These are phyloP conservation scores for Entomortierella lignicola DNA, from an alignment of 192 early-diverging fungal genomes.

Conservation along the genomic window DNA sequence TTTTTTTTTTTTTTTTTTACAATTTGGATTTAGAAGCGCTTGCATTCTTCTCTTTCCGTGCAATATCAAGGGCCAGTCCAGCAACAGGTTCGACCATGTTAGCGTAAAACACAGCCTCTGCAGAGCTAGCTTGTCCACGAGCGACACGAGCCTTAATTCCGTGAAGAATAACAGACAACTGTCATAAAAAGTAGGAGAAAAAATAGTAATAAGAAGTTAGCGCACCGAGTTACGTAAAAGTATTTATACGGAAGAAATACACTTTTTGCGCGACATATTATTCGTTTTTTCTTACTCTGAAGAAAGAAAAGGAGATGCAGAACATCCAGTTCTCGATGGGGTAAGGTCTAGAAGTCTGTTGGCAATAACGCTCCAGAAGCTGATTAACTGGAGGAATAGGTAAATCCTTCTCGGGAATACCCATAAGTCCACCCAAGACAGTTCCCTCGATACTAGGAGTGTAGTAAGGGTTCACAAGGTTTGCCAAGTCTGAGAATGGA, in stretches of 20 bases:
- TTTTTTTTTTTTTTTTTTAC: constrained; percentile 17
- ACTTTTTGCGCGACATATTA: neutral
- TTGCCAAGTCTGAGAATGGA: constrained; percentile 91
- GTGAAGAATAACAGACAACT: constrained; percentile 83
- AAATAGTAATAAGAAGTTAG: too few relatives aligned
- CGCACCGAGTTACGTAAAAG: too few relatives aligned
- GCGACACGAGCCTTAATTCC: constrained; percentile 92
- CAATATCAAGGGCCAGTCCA: constrained; percentile 69
- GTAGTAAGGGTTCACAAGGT: constrained; percentile 82
- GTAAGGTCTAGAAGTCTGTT: constrained; percentile 65
- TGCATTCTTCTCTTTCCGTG: constrained; percentile 54
- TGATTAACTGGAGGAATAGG: constrained; percentile 73
- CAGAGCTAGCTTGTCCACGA: constrained; percentile 88
- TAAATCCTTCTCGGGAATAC: constrained; percentile 46
- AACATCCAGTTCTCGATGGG: constrained; percentile 86
- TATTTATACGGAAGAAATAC: too few relatives aligned
- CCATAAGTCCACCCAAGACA: constrained; percentile 58
- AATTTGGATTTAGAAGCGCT: constrained; percentile 28
- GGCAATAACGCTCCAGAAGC: constrained; percentile 82
- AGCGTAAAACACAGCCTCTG: constrained; percentile 59
- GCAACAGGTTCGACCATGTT: constrained; percentile 61
- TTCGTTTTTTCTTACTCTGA: constrained; percentile 67
- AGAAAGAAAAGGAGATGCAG: constrained; percentile 89
- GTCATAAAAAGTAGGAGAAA: constrained; percentile 5
- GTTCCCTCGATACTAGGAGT: constrained; percentile 43